Percentiles rank a stretch among this genome's conserved stretches.
Evolutionary conservation across 164 flowering plant genomes (phyloP).

Genomic region (Brasenia schreberi): DNA sequence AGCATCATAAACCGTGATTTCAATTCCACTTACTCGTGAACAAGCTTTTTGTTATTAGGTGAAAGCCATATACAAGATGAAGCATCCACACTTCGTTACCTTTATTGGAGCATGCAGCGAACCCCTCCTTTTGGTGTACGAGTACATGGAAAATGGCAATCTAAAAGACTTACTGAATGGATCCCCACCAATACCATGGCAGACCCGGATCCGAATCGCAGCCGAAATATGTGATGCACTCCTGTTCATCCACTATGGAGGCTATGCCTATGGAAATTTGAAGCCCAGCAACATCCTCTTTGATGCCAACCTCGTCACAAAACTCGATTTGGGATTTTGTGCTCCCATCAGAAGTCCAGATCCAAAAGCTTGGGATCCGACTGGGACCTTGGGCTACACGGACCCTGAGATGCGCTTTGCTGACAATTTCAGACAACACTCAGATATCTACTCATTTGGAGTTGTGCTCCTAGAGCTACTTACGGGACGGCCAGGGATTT

Average conservation of each 20-base stretch:
- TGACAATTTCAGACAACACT: conserved; percentile 57
- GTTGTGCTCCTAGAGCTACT: conserved; percentile 52
- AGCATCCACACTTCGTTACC: neutral
- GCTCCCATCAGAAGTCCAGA: conserved; percentile 11
- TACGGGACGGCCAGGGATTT: conserved; percentile 55
- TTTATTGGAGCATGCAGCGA: neutral
- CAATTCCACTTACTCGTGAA: no score
- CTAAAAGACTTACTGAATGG: neutral
- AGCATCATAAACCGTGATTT: neutral
- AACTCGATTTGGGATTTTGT: conserved; percentile 59
- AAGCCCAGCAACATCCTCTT: conserved; percentile 40
- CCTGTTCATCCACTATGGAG: conserved; percentile 32
- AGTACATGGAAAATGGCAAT: neutral
- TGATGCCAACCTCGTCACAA: conserved; percentile 37
- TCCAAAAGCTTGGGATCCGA: conserved; percentile 32
- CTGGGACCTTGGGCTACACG: conserved; percentile 55
- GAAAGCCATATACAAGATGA: neutral
- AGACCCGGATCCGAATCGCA: conserved; percentile 9
- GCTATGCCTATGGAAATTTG: conserved; percentile 31
- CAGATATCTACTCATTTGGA: conserved; percentile 85
- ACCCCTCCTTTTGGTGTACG: neutral
- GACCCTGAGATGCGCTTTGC: conserved; percentile 65
- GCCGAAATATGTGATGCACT: conserved; percentile 11
- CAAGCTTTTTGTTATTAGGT: no score
- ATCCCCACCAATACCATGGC: neutral